Base-by-base conservation (phyloP, 139 green algal species). In the Pseudopediastrum boryanum region DNA sequence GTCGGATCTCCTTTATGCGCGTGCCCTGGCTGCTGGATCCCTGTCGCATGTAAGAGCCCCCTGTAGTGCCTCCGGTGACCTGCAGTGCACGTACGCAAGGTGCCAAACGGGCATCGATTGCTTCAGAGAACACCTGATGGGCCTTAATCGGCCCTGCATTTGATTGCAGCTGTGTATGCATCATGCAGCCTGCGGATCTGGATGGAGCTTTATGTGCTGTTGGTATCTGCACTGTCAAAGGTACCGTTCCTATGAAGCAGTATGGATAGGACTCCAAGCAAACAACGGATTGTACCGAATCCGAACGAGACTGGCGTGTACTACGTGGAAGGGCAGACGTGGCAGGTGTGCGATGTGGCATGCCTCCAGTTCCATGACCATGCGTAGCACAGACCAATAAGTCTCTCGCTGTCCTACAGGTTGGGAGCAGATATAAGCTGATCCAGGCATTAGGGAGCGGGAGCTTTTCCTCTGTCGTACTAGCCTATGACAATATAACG, bases 271-370 rank as follows among this genome's bases (percentile, higher is more conserved):
- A 64, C 31, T 70, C 31, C 38, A 46, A 43, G 58, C 58, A 1
- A 56, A 78, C 71, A 68, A 56, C n/a, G n/a, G n/a, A n/a, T n/a
- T n/a, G n/a, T n/a, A n/a, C n/a, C n/a, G n/a, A n/a, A n/a, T n/a
- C n/a, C n/a, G 42, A 16, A 80, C 23, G 64, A 87, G 43, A 69
- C 79, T 27, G 83, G 83, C 2, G n/a, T 77, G 0, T 87, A 84
- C 41, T 87, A 87, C 51, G 59, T 87, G 7, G 50, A 72, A 7
- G 65, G 73, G 3, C 72, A 83, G 38, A 80, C 72, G 9, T 87
- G 83, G 83, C 41, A 61, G 56, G 82, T 84, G 71, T 10, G 41
- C 12, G 8, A 13, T 19, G 29, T 31, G 29, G 16, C 58, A 10
- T 16, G 48, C 21, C 19, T 58, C 48, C 16, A 72, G 64, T 56